Conservation (phyloP, 768 basidiomycete genomes). For the Cystobasidium onofrii region DNA sequence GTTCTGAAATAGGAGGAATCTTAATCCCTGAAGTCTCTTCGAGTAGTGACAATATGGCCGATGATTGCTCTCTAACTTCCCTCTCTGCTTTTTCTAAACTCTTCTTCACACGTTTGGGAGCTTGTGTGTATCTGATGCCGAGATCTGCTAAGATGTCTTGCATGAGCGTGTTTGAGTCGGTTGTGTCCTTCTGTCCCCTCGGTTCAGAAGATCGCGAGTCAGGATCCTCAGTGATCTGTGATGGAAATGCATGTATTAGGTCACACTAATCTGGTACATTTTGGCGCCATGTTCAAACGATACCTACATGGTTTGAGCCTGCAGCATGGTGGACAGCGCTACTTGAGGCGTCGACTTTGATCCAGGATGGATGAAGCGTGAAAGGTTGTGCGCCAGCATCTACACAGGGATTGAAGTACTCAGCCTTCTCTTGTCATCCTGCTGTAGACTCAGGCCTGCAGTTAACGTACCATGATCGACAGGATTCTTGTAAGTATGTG, state of each 20-base stretch:
- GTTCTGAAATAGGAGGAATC: conserved; percentile 16
- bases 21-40: conserved; percentile 10
- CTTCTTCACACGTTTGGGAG: neutral
- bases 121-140: neutral
- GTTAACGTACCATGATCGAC: conserved; percentile 3
- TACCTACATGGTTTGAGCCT: neutral
- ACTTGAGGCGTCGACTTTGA: conserved; percentile 1
- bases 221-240: conserved; percentile 26
- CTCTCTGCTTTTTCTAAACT: neutral
- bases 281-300: too few relatives aligned
- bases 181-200: neutral
- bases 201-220: conserved; percentile 26
- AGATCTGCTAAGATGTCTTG: conserved; percentile 11
- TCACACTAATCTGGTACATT: too few relatives aligned
- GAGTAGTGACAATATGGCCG: neutral
- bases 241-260: neutral
- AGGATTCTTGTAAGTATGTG: conserved; percentile 15
- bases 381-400: conserved; percentile 17
- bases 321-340: conserved; percentile 8
- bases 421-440: neutral
- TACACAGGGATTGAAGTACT: neutral
- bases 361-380: conserved; percentile 24
- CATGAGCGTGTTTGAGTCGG: neutral
- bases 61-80: neutral
- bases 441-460: neutral